Evolutionary conservation across 495 filamentous ascomycete genomes (phyloP).

Genomic region (Apodospora peruviana): DNA sequence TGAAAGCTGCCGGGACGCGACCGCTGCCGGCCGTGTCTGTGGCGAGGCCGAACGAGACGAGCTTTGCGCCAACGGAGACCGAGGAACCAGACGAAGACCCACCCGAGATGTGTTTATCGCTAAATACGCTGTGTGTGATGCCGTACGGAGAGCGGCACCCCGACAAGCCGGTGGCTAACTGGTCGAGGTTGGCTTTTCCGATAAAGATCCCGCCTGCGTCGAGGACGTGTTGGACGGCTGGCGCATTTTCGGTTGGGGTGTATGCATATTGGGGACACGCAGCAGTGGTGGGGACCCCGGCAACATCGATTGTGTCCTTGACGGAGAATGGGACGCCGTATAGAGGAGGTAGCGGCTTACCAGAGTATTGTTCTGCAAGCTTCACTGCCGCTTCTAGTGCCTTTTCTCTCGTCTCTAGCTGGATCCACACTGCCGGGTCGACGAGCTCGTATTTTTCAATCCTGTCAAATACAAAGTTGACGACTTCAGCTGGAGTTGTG

Average conservation of each 20-base stretch:
- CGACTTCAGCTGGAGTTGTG: conserved; percentile 24
- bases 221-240: conserved; percentile 30
- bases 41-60: conserved; percentile 58
- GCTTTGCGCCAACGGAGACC: conserved; percentile 50
- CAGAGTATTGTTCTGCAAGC: conserved; percentile 37
- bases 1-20: conserved; percentile 57
- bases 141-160: conserved; percentile 62
- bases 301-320: conserved; percentile 60
- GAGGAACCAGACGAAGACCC: conserved; percentile 59
- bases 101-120: conserved; percentile 44
- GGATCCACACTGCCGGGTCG: conserved; percentile 53
- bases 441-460: conserved; percentile 40
- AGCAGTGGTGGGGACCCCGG: conserved; percentile 52
- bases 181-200: conserved; percentile 65
- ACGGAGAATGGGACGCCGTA: conserved; percentile 61
- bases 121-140: conserved; percentile 46
- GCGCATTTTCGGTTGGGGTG: conserved; percentile 35
- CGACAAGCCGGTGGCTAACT: conserved; percentile 58
- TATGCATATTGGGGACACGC: conserved; percentile 52
- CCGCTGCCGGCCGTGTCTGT: conserved; percentile 66
- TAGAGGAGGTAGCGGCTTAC: conserved; percentile 48
- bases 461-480: conserved; percentile 35
- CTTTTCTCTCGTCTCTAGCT: conserved; percentile 34
- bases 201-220: conserved; percentile 55
- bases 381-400: conserved; percentile 37